Evolutionary conservation across 129 eudicot species (phyloP), one percentile per base, ranked within the genome.

Genomic region (Cynara cardunculus): DNA sequence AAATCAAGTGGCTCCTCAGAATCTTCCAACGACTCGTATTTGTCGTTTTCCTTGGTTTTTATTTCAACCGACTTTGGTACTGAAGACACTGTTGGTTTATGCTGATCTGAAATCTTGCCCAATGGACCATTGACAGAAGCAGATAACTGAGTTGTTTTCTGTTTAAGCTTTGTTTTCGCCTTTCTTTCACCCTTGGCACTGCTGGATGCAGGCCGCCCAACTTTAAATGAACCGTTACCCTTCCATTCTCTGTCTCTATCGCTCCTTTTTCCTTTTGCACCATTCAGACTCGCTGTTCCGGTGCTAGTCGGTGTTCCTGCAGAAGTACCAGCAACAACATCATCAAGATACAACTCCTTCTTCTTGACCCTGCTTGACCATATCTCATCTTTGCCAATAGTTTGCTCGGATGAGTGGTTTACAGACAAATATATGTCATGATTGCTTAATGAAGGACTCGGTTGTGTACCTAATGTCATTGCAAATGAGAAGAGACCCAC

Each of bases 161-260:
- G 94, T 81, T 84, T 90, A 39, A 86, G 87, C 56, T 85, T 88
- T 35, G 92, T 39, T 83, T 90, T 90, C 14, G 85, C 25, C 87
- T 90, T 90, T 67, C 92, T 90, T 77, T 90, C 92, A 28, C 90
- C 92, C 79, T 86, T 90, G 44, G 74, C 80, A 81, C 70, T 82
- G 22, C 0, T 14, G 25, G 83, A 73, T 4, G 83, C 71, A 28
- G 91, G 81, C 4, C 91, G 88, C 53, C 94, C 86, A 46, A 72
- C 62, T 81, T 87, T 90, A 2, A 71, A 18, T 19, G 88, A 74
- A 31, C 91, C 91, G 72, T 69, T 85, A 28, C 86, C 87, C 73
- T 89, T 87, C 69, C 90, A 88, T 74, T 89, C 90, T 78, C 90
- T 70, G 71, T 90, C 94, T 79, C 91, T 90, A 62, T 84, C 95